Evolutionary conservation across 2,329 filamentous ascomycete species (phyloP).

Genomic region (Paecilomyces niveus): DNA sequence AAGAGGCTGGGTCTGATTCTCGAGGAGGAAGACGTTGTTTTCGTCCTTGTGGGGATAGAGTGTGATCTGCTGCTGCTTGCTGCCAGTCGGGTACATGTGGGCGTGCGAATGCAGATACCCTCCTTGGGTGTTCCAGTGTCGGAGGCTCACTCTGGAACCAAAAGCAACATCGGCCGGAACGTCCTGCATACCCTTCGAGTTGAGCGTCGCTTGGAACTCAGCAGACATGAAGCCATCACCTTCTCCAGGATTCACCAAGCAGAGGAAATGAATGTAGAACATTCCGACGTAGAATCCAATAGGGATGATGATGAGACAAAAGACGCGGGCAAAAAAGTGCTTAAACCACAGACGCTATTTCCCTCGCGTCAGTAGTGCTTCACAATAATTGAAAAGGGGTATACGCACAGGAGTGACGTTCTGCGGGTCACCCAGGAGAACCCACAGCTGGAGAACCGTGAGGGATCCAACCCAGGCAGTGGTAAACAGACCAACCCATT

Average conservation of each 20-base stretch:
- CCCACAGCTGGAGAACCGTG: conserved; percentile 89
- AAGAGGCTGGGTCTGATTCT: conserved; percentile 92
- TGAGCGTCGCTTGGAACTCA: conserved; percentile 95
- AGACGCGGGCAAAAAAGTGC: conserved; percentile 83
- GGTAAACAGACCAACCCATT: conserved; percentile 98
- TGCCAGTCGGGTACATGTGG: conserved; percentile 95
- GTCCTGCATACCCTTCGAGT: conserved; percentile 93
- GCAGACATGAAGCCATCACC: conserved; percentile 99
- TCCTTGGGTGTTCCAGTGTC: conserved; percentile 95
- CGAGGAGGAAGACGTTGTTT: conserved; percentile 89
- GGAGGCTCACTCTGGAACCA: conserved; percentile 76
- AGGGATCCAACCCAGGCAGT: conserved; percentile 95
- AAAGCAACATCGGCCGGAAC: conserved; percentile 86
- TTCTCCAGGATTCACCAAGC: conserved; percentile 88
- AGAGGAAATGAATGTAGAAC: conserved; percentile 95
- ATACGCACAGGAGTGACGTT: conserved; percentile 66
- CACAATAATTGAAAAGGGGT: background rate
- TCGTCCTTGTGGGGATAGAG: conserved; percentile 98
- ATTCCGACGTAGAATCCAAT: conserved; percentile 88
- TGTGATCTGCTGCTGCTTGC: conserved; percentile 97
- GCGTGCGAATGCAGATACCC: conserved; percentile 95
- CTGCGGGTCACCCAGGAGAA: conserved; percentile 80
- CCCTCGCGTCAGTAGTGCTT: conserved; percentile 14
- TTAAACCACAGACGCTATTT: conserved; percentile 73
- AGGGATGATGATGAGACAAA: conserved; percentile 88